Evolutionary conservation across 2,329 filamentous ascomycete genomes (phyloP), one percentile per base, ranked within the genome.

Genomic region (Mycosphaerella sp.): DNA sequence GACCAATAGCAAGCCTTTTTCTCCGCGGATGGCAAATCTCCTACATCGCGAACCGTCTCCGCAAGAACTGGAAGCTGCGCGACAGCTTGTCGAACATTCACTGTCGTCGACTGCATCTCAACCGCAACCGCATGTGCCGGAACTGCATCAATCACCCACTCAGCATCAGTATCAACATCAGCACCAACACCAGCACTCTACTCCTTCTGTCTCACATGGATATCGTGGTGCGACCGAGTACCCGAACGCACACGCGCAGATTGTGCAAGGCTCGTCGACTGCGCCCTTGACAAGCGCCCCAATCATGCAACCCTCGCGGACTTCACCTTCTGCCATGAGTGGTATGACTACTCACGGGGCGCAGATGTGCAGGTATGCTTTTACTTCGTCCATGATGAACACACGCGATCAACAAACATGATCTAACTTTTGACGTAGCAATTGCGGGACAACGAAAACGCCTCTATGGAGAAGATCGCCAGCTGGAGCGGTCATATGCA

Each of bases 391-490:
- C 48, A 14, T 4, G 26, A 6, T 21, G 43, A 21, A 45, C 26
- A 26, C 4, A 26, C 6, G 26, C 26, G 26, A 26, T 26, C 26
- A 26, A 26, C 6, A 4, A 26, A 26, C 26, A 11, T 45, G 12
- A 23, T 39, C 58, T 54, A 45, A 55, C 14, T 50, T 23, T 44
- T 38, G 7, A n/a, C 26, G 9, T 61, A 98, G 93, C 69, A 98
- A 98, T 72, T 98, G 93, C 70, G 86, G 86, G 54, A 97, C 93
- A 12, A 96, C 90, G 49, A 85, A 87, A 69, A 98, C 93, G 45
- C 93, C 93, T 23, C 74, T 98, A 38, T 98, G 93, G 93, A 83
- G 93, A 68, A 83, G 93, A 66, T 95, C 92, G 12, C 92, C 92
- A 0, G 85, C 91, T 65, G 93, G 93, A 31, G 87, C 89, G 51